Base-by-base conservation (phyloP, 129 eudicot genomes). In the Ambrosia trifida region DNA sequence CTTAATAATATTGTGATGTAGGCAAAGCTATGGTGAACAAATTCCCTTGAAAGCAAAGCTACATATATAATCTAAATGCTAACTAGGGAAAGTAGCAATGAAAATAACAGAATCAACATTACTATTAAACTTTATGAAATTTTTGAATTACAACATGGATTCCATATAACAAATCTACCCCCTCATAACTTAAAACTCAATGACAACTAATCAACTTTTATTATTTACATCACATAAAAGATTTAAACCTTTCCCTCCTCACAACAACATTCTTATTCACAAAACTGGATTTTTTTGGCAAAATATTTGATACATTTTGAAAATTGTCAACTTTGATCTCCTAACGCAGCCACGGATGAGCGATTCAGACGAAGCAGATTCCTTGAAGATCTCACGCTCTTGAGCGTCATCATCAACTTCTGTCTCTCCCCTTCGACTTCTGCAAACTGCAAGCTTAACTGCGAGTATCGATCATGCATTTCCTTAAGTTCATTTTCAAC, bases 371-470 rank as follows among this genome's bases (percentile, higher is more conserved):
- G 80, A 46, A 75, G 74, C 24, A 77, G 54, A 66, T 82, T 89
- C 59, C 78, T 87, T 4, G 98, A 80, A 38, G 91, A 69, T 41
- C 98, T 79, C 7, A 81, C 84, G 28, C 79, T 92, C 69, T 87
- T 94, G 2, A 94, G 90, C 2, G 91, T 87, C 98, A 94, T 94
- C 79, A 70, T 73, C 66, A 94, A 79, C 78, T 95, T 87, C 73
- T 95, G 96, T 81, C 99, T 83, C 67, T 95, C 99, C 8, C 99
- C 99, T 90, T 95, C 99, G 2, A 95, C 99, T 74, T 95, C 99
- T 5, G 99, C 99, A 77, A 90, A 88, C 51, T 88, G 96, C 70
- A 95, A 85, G 84, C 99, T 95, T 47, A 95, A 86, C 36, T 84
- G 85, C 72, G 99, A 95, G 80, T 95, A 95, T n/a, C 97, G 82